These are phyloP conservation scores for Entomortierella parvispora DNA, from an alignment of 192 early-diverging fungal species.

Conservation along the genomic window DNA sequence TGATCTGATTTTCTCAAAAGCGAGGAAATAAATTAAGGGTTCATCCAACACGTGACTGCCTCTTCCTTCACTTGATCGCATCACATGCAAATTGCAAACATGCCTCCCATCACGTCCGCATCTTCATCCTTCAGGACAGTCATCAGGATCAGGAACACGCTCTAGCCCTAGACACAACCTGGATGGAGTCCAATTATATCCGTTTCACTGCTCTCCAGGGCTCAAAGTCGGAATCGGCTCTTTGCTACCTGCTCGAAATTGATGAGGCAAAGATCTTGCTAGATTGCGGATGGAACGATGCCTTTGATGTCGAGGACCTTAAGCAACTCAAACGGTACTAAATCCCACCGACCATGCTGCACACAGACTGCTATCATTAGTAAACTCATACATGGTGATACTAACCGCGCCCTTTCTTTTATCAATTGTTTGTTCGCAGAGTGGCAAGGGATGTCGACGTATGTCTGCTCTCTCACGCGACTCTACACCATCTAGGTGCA, in stretches of 20 bases:
- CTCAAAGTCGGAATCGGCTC: conserved; percentile 82
- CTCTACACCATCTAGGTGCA: conserved; percentile 88
- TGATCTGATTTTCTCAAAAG: no score
- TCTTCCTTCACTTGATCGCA: no score
- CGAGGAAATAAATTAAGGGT: no score
- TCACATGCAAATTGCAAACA: no score
- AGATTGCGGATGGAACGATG: conserved; percentile 93
- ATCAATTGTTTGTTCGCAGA: conserved; percentile 52
- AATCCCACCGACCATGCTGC: no score
- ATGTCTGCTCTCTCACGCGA: conserved; percentile 90
- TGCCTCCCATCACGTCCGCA: no score
- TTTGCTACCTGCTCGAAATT: conserved; percentile 93
- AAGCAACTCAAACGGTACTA: conserved; percentile 28
- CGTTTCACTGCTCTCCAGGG: conserved; percentile 88
- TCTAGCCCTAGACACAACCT: background rate
- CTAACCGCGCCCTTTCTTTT: background rate
- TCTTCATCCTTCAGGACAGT: no score
- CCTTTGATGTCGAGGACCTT: conserved; percentile 78
- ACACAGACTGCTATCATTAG: no score
- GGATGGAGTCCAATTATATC: conserved; percentile 50
- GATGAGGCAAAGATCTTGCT: conserved; percentile 91
- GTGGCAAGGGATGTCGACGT: conserved; percentile 91
- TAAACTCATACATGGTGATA: no score
- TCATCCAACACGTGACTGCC: no score
- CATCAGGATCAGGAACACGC: no score